A percentile compares a stretch with the other conserved stretches of the same genome.
Conservation (phyloP, 2,329 filamentous ascomycete genomes). For the Cladosporium sp. region DNA sequence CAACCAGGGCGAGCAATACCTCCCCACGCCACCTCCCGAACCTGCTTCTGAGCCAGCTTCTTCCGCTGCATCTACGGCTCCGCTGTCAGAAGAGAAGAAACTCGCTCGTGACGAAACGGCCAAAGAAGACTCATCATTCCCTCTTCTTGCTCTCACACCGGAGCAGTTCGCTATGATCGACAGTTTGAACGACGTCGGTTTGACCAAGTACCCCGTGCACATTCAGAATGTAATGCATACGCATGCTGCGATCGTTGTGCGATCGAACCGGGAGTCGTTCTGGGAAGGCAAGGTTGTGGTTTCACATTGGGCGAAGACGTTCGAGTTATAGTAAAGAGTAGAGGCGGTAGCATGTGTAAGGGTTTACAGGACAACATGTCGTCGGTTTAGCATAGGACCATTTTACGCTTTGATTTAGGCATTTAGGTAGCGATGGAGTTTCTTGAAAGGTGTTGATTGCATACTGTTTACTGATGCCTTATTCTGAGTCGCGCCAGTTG, state of each 20-base stretch:
- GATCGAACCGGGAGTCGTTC: slow-evolving; percentile 66
- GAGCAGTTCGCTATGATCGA: slow-evolving; percentile 85
- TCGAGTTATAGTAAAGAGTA: slow-evolving; percentile 53
- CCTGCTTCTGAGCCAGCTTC: slow-evolving; percentile 31
- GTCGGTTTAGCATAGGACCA: background rate
- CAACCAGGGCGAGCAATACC: slow-evolving; percentile 65
- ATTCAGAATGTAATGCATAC: slow-evolving; percentile 77
- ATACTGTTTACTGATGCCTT: background rate
- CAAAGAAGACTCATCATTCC: slow-evolving; percentile 38
- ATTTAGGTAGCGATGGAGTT: slow-evolving; percentile 1
- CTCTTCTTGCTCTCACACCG: slow-evolving; percentile 74
- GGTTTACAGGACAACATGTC: slow-evolving; percentile 1
- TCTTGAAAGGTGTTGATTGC: background rate
- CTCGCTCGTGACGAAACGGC: slow-evolving; percentile 32
- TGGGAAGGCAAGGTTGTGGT: slow-evolving; percentile 76
- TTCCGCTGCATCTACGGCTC: slow-evolving; percentile 3
- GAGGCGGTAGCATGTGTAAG: background rate
- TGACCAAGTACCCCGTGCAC: slow-evolving; percentile 64
- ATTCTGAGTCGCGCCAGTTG: background rate
- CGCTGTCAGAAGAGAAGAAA: slow-evolving; percentile 21
- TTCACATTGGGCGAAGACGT: slow-evolving; percentile 77
- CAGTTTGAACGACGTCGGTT: slow-evolving; percentile 65
- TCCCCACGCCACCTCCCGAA: slow-evolving; percentile 51
- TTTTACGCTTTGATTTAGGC: background rate
- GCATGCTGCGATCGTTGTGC: slow-evolving; percentile 87